Evolutionary conservation across 2,329 filamentous ascomycete genomes (phyloP).

Genomic region (Nannizziopsis barbatae): DNA sequence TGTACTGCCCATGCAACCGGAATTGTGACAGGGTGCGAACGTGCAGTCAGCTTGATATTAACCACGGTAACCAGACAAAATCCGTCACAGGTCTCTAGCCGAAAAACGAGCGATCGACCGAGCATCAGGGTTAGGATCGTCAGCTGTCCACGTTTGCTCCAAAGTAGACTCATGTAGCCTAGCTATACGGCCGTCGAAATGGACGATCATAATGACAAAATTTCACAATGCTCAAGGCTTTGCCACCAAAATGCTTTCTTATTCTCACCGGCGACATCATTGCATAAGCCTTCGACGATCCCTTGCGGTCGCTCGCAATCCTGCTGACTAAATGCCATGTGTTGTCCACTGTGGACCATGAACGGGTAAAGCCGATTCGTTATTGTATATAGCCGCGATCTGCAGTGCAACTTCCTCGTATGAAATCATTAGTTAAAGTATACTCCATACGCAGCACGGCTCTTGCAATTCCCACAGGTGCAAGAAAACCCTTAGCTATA

Average conservation of each 20-base stretch:
- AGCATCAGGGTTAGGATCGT: neutral
- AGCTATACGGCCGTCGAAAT: too few relatives aligned
- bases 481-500: neutral
- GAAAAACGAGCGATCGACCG: neutral
- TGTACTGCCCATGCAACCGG: too few relatives aligned
- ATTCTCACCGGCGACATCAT: neutral
- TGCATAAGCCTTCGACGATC: neutral
- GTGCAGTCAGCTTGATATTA: too few relatives aligned
- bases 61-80: too few relatives aligned
- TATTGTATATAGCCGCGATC: neutral
- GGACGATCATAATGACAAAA: too few relatives aligned
- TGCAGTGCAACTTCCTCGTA: neutral
- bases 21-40: too few relatives aligned
- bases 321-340: neutral
- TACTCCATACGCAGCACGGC: neutral
- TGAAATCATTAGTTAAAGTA: neutral
- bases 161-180: neutral
- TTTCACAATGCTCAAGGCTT: too few relatives aligned
- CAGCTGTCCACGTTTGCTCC: neutral
- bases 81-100: too few relatives aligned
- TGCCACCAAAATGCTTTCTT: neutral
- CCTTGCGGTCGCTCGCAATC: neutral
- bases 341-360: neutral
- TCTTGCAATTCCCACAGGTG: neutral
- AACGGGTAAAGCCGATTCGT: constrained; percentile 1